Evolutionary conservation across 192 early-diverging fungal genomes (phyloP), one percentile per base, ranked within the genome.

Genomic region (Phycomyces nitens): DNA sequence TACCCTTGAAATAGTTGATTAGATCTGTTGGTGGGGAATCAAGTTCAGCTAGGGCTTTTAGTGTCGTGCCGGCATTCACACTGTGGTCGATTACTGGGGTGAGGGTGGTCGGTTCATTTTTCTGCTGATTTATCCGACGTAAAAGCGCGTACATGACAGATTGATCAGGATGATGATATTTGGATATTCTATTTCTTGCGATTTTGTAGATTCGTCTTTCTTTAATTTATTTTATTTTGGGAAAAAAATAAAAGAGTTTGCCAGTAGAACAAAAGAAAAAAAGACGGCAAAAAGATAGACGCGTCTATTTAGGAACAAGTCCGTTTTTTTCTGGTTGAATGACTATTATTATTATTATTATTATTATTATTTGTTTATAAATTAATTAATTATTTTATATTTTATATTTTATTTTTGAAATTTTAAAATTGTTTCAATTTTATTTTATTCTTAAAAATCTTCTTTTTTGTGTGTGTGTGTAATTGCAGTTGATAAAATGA

Each of bases 61-160:
- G 23, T 44, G 43, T 43, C 24, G 18, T 60, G 42, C 58, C 58
- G 15, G 58, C 58, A 44, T 60, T 60, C 9, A 47, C 42, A 24
- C 42, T 40, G 27, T 23, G 24, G 24, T 53, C 51, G 18, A 10
- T 20, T 4, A 21, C 20, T 23, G 51, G 18, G 3, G 51, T 22
- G 9, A 23, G 20, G 0, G 15, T 53, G 11, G 20, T 53, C 20
- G 9, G n/a, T 11, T 20, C 51, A 53, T 10, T 22, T 21, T 20
- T 53, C 22, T 53, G 20, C 55, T 56, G 29, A 38, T 34, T 29
- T 56, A 34, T 56, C 27, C 18, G 16, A 20, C 26, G 22, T 38
- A 16, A 11, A 39, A 38, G 20, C 38, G 27, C 16, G 55, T 26
- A 3, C 16, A 38, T 11, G 55, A 38, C 4, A 38, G 55, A 38